Evolutionary conservation across 306 rosid species (phyloP).

Genomic region (Cucurbita ficifolia): DNA sequence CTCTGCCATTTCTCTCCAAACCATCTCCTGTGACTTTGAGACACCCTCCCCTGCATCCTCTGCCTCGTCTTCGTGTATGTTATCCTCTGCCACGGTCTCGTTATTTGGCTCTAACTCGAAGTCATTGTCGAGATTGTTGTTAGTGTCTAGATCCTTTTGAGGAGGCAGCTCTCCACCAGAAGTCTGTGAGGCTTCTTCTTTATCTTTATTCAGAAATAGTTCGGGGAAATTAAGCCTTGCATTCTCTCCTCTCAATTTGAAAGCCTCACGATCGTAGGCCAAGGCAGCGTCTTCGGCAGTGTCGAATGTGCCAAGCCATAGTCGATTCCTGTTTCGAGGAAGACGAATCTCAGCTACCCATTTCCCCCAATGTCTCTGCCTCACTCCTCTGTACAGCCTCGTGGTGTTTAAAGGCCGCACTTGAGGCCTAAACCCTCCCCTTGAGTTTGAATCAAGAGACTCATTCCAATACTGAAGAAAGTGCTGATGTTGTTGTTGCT

Average conservation of each 20-base stretch:
- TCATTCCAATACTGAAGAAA: slow-evolving; percentile 66
- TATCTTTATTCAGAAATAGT: slow-evolving; percentile 41
- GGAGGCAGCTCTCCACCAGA: neutral
- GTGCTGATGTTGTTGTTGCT: slow-evolving; percentile 24
- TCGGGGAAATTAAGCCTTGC: slow-evolving; percentile 93
- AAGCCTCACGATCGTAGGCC: slow-evolving; percentile 95
- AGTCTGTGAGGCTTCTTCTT: slow-evolving; percentile 9
- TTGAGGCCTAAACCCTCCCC: slow-evolving; percentile 49
- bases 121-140: slow-evolving; percentile 21
- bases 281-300: slow-evolving; percentile 94
- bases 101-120: slow-evolving; percentile 38
- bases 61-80: slow-evolving; percentile 3
- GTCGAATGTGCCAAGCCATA: slow-evolving; percentile 96
- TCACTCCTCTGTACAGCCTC: slow-evolving; percentile 83
- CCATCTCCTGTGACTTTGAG: slow-evolving; percentile 46
- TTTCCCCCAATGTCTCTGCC: slow-evolving; percentile 98
- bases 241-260: slow-evolving; percentile 81
- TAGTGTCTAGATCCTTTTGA: slow-evolving; percentile 15
- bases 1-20: slow-evolving; percentile 80
- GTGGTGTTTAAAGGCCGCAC: slow-evolving; percentile 50
- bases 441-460: slow-evolving; percentile 55
- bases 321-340: slow-evolving; percentile 77
- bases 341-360: slow-evolving; percentile 98
- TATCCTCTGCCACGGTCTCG: slow-evolving; percentile 25
- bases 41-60: slow-evolving; percentile 6